phyloP scores from a whole-genome alignment of 306 rosid genomes.

The Sphenostylis stenocarpa region DNA sequence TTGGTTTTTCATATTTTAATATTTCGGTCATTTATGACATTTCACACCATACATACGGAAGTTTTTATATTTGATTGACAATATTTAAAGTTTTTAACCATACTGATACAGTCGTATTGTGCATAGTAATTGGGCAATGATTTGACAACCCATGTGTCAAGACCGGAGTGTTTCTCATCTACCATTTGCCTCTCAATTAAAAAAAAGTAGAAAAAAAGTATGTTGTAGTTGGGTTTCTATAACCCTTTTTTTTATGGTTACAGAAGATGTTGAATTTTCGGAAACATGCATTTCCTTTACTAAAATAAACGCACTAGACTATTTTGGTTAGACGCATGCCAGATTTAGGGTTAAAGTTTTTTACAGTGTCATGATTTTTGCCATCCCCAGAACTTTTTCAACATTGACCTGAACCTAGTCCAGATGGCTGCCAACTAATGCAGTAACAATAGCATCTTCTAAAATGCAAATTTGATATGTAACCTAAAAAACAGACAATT shows the following conservation, averaged over 20 bases:
- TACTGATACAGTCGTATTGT: background rate
- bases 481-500: background rate
- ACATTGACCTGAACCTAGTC: slow-evolving; percentile 18
- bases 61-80: background rate
- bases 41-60: slow-evolving; percentile 7
- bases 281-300: slow-evolving; percentile 3
- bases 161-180: slow-evolving; percentile 3
- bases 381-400: background rate
- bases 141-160: slow-evolving; percentile 37
- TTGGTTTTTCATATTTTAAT: background rate
- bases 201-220: background rate
- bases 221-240: background rate
- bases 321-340: slow-evolving; percentile 12
- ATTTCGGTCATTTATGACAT: background rate
- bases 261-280: slow-evolving; percentile 25
- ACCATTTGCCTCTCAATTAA: background rate
- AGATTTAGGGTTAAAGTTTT: slow-evolving; percentile 25
- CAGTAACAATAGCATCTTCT: background rate
- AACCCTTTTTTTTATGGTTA: background rate
- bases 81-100: background rate
- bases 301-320: background rate
- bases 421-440: slow-evolving; percentile 24
- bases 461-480: slow-evolving; percentile 13
- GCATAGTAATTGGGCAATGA: slow-evolving; percentile 7
- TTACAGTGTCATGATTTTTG: background rate